Conservation (phyloP, 495 filamentous ascomycete species). For the Penicillium fimorum region DNA sequence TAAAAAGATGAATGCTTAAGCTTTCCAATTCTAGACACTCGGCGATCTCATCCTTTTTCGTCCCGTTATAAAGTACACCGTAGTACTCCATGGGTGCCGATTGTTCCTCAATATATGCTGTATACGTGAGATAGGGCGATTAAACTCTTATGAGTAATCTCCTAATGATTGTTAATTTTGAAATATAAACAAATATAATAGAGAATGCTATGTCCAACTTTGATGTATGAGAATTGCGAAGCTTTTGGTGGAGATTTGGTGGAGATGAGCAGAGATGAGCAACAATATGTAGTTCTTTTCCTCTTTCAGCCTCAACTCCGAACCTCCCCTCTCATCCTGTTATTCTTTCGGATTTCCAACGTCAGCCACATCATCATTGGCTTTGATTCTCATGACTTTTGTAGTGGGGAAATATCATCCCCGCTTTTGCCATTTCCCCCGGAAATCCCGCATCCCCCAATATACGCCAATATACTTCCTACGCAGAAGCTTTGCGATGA, state of each 20-base stretch:
- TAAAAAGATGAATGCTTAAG: conserved; percentile 6
- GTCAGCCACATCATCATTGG: not conserved
- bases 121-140: not conserved
- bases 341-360: not conserved
- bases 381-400: not conserved
- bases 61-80: not conserved
- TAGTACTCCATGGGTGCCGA: not conserved
- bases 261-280: not conserved
- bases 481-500: not conserved
- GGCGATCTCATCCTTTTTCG: conserved; percentile 6
- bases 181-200: not conserved
- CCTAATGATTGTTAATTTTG: not conserved
- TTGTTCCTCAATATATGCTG: not conserved
- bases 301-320: conserved; percentile 4
- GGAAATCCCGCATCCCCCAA: conserved; percentile 4
- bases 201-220: not conserved
- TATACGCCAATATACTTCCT: conserved; percentile 4
- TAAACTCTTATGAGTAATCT: not conserved
- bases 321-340: conserved; percentile 3
- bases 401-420: conserved; percentile 4
- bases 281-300: not conserved
- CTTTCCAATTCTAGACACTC: conserved; percentile 4
- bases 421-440: conserved; percentile 7
- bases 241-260: not conserved
- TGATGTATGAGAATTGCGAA: not conserved